Conservation (phyloP, 2,329 filamentous ascomycete species). For the Didymella pinodella region DNA sequence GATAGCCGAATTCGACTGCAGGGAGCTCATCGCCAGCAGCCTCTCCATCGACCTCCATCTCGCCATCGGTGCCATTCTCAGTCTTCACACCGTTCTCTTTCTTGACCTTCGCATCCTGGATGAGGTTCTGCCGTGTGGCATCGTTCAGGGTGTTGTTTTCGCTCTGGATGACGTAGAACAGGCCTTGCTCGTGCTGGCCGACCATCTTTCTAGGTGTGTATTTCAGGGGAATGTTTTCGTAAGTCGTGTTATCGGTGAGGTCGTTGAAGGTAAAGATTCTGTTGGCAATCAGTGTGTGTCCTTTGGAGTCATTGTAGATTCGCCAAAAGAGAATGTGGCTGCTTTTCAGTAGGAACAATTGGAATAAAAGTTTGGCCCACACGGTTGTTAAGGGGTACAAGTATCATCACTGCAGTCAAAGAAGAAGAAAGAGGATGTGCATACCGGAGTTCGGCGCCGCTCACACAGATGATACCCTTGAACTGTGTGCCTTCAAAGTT, state of each 20-base stretch:
- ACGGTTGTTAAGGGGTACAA: constrained; percentile 57
- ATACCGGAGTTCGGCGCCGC: constrained; percentile 86
- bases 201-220: constrained; percentile 91
- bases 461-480: constrained; percentile 92
- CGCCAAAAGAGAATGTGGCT: constrained; percentile 15
- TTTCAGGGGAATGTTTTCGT: constrained; percentile 83
- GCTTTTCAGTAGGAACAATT: constrained; percentile 97
- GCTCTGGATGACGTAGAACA: constrained; percentile 93
- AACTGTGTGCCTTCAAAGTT: constrained; percentile 97
- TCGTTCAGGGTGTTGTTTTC: constrained; percentile 91
- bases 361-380: constrained; percentile 64
- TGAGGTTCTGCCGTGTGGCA: constrained; percentile 75
- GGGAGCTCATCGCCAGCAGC: constrained; percentile 65
- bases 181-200: constrained; percentile 83
- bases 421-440: constrained; percentile 42
- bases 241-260: constrained; percentile 82
- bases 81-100: constrained; percentile 39
- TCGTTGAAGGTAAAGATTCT: constrained; percentile 93
- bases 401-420: constrained; percentile 67
- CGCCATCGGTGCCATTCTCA: constrained; percentile 47
- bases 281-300: constrained; percentile 21
- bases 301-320: neutral
- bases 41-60: constrained; percentile 32
- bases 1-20: constrained; percentile 87
- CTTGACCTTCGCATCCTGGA: constrained; percentile 68